Base-by-base conservation (phyloP, 2,329 filamentous ascomycete genomes). In the Diaporthe velutina region DNA sequence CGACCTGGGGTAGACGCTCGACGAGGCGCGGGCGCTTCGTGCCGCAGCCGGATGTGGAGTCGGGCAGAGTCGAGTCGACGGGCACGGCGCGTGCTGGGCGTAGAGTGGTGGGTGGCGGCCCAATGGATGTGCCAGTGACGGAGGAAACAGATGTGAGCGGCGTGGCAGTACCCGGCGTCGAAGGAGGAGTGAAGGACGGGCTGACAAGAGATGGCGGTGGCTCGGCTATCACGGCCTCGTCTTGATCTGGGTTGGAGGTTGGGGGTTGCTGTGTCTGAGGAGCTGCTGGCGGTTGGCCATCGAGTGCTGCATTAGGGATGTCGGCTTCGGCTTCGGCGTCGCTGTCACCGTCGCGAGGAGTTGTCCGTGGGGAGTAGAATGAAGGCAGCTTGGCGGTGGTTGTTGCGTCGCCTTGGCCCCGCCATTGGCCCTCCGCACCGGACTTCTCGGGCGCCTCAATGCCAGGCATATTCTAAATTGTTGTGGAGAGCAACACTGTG, bases 171-270 rank as follows among this genome's bases (percentile, higher is more conserved):
- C 91, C 91, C 0, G 91, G 91, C 0, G 91, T 93, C 12, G 88
- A 85, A 42, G 93, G 93, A 19, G 94, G 94, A 9, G 92, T 95
- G 84, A 95, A 98, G 77, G 94, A 94, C 68, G 94, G 94, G 82
- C 96, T 98, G 77, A 98, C 92, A 64, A 97, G 91, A 5, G 95
- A 95, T 6, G 92, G 89, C 19, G 88, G 90, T 75, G 77, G 75
- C 52, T 74, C 45, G n/a, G 74, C 45, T 52, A 64, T 35, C 12
- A 61, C 33, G 33, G 77, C 45, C 30, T 77, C 74, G 33, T 76
- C 57, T 60, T 76, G 72, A 71, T 73, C 68, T 57, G 42, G 75
- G 72, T 73, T 58, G 19, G 78, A 71, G 15, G 67, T 58, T 15
- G 54, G 52, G 52, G 67, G 64, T 58, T 40, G 42, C 42, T 60